Evolutionary conservation across 129 eudicot species (phyloP), one percentile per base, ranked within the genome.

Genomic region (Saposhnikovia divaricata): DNA sequence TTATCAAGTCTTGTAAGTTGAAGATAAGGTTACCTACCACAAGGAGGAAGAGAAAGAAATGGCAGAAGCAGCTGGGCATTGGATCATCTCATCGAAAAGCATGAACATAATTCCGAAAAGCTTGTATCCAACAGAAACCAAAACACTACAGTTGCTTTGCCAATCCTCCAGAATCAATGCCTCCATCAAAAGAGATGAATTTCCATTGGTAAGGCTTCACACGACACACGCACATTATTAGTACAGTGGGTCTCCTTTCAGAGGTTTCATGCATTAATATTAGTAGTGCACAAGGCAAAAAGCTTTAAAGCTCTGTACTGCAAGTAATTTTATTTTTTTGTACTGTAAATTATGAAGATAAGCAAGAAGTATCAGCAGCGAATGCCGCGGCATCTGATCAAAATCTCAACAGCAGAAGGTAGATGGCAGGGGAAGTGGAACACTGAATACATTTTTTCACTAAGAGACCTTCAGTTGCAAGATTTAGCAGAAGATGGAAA

Each of bases 401-500:
- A 78, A 16, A 84, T 93, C 77, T 91, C 98, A 13, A 88, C 96
- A 69, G 69, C 69, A 39, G 90, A 89, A 75, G 96, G 96, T 23
- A 85, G 83, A 83, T 90, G 96, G 96, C 88, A 82, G 16, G 96
- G 96, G 40, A 84, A 89, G 34, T 90, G 96, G 96, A 84, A 88
- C n/a, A 82, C 81, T 13, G 92, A 89, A 34, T 93, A 89, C 81
- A 79, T n/a, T 3, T 84, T 90, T 79, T 87, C 98, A 28, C 90
- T 89, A 0, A 78, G 87, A 72, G 87, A 93, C 71, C 91, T 93
- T 68, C 91, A 84, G 66, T 86, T 93, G 74, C 85, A 90, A 43
- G 96, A 93, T 87, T 78, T 93, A 77, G 85, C 84, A 11, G 89
- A 69, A 69, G 74, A 78, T 9, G 88, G 80, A 0, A 83, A 87